Evolutionary conservation across 176 grass and related monocot species (phyloP), one percentile per base, ranked within the genome.

Genomic region (Canna indica): DNA sequence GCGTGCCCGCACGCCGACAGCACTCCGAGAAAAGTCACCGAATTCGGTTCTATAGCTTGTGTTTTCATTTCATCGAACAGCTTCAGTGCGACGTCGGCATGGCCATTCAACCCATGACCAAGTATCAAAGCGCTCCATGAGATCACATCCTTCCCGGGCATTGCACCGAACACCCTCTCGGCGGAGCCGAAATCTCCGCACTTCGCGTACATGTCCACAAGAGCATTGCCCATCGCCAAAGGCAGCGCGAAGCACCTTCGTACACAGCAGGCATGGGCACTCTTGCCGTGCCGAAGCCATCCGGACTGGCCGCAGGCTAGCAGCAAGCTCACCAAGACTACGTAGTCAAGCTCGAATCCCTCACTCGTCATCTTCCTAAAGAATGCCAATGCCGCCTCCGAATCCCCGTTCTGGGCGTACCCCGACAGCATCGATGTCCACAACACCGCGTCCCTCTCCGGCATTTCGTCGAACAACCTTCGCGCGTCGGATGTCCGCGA

Each of bases 351-450:
- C 64, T 32, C 73, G 45, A 83, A 70, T 60, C 71, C 15, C 2
- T 75, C 33, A 0, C 25, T 42, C 16, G 82, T 74, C 84, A 95
- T 90, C 74, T 73, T 63, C 63, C 52, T 66, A 16, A 95, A 87
- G 57, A 90, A 74, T 10, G 62, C 65, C 73, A 95, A 60, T 9
- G 81, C 81, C 32, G 14, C 50, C 61, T 83, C 67, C 0, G 84
- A 76, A 15, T 83, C 48, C 63, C 76, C 76, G 0, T 71, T 70
- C 79, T 83, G 86, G 11, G 86, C 70, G 47, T 95, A 95, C 0
- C 73, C 81, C 25, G 87, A 90, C 7, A 95, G 64, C 86, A 95
- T 84, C 20, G 90, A 95, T 11, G 84, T 95, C 84, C 90, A 95
- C 64, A 85, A 39, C 18, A 90, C 86, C 25, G 81, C 54, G 16